phyloP scores from a whole-genome alignment of 2,329 filamentous ascomycete species.

The Proliferodiscus dingleyae region DNA sequence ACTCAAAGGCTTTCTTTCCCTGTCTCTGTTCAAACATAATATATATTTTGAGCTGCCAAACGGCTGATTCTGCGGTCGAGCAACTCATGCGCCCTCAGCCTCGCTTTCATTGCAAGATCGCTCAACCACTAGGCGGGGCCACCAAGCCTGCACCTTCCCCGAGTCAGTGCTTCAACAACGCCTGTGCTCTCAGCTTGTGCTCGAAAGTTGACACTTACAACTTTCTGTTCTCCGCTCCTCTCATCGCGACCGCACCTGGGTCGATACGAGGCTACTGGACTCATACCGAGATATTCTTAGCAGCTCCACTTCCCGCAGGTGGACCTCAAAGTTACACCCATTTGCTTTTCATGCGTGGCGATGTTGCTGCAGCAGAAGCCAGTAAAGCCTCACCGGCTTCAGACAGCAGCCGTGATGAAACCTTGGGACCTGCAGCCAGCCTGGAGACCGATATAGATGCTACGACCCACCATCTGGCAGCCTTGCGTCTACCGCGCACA shows the following conservation, averaged over 20 bases:
- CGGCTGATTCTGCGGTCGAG: not conserved
- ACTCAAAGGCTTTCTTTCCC: not conserved
- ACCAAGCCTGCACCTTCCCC: no score
- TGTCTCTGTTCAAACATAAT: not conserved
- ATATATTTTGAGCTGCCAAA: no score
- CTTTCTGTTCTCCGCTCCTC: not conserved
- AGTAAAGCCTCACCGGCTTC: not conserved
- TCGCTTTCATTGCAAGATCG: no score
- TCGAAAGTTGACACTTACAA: no score
- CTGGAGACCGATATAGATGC: conserved; percentile 7
- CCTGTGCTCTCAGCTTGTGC: no score
- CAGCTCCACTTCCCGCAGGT: not conserved
- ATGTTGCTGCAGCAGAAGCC: conserved; percentile 2
- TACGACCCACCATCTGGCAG: conserved; percentile 2
- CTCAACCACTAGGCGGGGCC: not conserved
- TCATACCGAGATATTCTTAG: not conserved
- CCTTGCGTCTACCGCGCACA: no score
- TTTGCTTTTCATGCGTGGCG: conserved; percentile 8
- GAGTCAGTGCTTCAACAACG: no score
- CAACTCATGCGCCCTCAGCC: no score
- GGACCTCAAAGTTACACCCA: conserved; percentile 6
- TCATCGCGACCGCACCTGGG: not conserved
- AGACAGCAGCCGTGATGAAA: conserved; percentile 5
- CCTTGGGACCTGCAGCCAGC: conserved; percentile 6
- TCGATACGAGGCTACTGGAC: not conserved